Conservation (phyloP, 2,329 filamentous ascomycete genomes). For the Pseudogymnoascus sp. region DNA sequence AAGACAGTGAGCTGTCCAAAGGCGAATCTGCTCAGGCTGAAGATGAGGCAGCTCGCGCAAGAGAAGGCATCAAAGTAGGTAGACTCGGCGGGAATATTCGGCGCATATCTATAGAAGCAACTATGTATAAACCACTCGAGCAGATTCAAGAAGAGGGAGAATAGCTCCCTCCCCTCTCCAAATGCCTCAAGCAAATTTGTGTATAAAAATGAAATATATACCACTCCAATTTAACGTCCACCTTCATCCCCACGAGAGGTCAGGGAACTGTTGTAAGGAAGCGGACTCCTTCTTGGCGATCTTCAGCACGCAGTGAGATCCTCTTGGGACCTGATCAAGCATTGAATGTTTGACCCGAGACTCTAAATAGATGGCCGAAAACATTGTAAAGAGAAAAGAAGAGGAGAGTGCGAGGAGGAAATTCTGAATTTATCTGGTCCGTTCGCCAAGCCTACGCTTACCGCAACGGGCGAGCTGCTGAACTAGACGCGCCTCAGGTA, state of each 20-base stretch:
- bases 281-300: slow-evolving; percentile 80
- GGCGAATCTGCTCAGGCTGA: slow-evolving; percentile 66
- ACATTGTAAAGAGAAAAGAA: slow-evolving; percentile 58
- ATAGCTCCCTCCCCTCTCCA: not conserved
- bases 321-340: slow-evolving; percentile 79
- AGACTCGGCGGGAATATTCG: not conserved
- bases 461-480: not conserved
- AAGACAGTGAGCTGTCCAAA: slow-evolving; percentile 80
- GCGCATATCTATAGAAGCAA: not conserved
- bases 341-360: slow-evolving; percentile 94
- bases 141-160: not conserved
- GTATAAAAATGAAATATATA: slow-evolving; percentile 28
- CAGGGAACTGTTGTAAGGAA: slow-evolving; percentile 63
- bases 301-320: slow-evolving; percentile 93
- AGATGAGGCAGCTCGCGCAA: slow-evolving; percentile 60
- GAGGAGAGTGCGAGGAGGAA: slow-evolving; percentile 6
- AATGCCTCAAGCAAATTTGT: not conserved
- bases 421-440: not conserved
- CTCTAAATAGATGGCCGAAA: slow-evolving; percentile 95
- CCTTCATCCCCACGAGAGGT: slow-evolving; percentile 45
- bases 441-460: slow-evolving; percentile 1
- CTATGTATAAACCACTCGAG: not conserved
- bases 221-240: slow-evolving; percentile 43
- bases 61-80: slow-evolving; percentile 21
- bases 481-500: not conserved